These are phyloP conservation scores for Globisporangium perplexum DNA, from an alignment of 352 stramenopile genomes.

Conservation along the genomic window DNA sequence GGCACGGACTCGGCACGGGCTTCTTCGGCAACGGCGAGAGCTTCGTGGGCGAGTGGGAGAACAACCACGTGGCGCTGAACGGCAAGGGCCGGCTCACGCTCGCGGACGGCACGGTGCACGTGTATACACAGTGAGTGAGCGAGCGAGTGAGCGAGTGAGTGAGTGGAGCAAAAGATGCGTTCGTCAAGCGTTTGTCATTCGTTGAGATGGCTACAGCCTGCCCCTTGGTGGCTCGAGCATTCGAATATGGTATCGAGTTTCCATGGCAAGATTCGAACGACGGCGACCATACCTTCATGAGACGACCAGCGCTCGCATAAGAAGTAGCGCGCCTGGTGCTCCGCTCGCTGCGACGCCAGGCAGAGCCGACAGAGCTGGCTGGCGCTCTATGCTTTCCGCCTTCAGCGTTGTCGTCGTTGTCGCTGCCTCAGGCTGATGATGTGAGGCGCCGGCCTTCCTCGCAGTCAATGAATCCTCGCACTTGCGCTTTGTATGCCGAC, in stretches of 20 bases:
- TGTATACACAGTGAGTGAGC: conserved; percentile 37
- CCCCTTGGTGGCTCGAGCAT: not conserved
- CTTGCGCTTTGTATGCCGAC: not conserved
- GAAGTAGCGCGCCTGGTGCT: no score
- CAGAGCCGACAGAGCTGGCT: no score
- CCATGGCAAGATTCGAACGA: not conserved
- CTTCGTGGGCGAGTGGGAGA: conserved; percentile 74
- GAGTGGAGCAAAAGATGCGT: no score
- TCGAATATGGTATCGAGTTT: not conserved
- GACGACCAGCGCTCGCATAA: no score
- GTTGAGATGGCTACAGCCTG: not conserved
- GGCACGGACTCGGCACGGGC: conserved; percentile 58
- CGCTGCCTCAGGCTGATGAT: not conserved
- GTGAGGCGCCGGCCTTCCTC: not conserved
- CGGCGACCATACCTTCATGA: no score
- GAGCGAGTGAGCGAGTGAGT: not conserved
- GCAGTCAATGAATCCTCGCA: not conserved
- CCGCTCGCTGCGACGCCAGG: no score
- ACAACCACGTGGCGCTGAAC: conserved; percentile 78
- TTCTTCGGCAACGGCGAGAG: conserved; percentile 71
- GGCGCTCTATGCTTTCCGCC: not conserved
- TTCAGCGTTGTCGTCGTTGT: no score
- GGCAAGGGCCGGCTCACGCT: conserved; percentile 63
- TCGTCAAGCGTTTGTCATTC: not conserved
- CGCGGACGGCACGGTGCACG: conserved; percentile 65